Base-by-base conservation (phyloP, 805 yeast genomes). In the Saturnispora sekii region DNA sequence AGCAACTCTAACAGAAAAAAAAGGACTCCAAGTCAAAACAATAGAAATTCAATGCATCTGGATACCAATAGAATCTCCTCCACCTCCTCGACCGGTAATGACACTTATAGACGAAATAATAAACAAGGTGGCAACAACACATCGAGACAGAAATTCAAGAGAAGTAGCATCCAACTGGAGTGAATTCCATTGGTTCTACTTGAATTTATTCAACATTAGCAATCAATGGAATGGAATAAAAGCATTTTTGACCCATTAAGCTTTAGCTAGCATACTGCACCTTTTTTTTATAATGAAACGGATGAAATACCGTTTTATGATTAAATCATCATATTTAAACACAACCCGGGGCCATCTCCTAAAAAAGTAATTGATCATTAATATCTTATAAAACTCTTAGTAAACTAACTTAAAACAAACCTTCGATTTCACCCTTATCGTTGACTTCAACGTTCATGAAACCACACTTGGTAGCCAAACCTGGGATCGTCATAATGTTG, bases 401-500 rank as follows among this genome's bases (percentile, higher is more conserved):
- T n/a, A n/a, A 21, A 32, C 17, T 30, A 8, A 17, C 15, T 49
- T 70, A 89, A 62, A 89, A 89, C 62, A 89, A 72, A 29, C 97
- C 97, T 56, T 87, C 95, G 54, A 90, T 89, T 60, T 88, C 88
- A 47, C 97, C 98, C 30, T 75, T 73, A 30, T 86, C 84, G 62
- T 84, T 79, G 44, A 90, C 93, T 65, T 90, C 98, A 48, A 90
- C 96, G 60, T 89, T 85, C 96, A 90, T 86, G 71, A 84, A 90
- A 21, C 97, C 97, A 55, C 94, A 84, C 62, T 85, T 89, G 9
- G 97, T 90, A 46, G 97, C 94, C 60, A 90, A 71, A 49, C 98
- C 98, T 26, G 98, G 98, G 56, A 90, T 89, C 26, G 98, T 90
- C 81, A 84, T 88, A 58, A 90, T 90, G 66, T 90, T 95, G 46